Evolutionary conservation across 768 basidiomycete species (phyloP).

Genomic region (Podaxis sp.): DNA sequence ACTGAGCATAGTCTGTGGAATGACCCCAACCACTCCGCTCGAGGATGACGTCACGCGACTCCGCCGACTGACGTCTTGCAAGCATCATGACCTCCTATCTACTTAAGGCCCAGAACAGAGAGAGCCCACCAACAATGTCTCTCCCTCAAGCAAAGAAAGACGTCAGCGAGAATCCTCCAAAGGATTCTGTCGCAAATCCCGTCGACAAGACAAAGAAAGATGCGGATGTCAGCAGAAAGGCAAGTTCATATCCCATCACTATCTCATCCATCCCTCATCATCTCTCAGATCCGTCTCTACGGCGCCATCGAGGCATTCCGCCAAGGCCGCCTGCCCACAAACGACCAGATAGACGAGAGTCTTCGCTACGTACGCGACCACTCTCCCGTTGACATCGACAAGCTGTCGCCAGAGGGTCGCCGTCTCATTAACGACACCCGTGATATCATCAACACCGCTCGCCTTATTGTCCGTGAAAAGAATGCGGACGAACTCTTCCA

Average conservation of each 20-base stretch:
- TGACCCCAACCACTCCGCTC: no score
- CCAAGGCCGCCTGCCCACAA: conserved; percentile 75
- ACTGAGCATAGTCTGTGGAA: no score
- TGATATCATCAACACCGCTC: conserved; percentile 75
- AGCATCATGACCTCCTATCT: background rate
- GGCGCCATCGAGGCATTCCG: conserved; percentile 81
- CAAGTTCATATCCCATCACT: conserved; percentile 16
- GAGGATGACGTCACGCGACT: conserved; percentile 7
- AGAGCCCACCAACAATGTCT: conserved; percentile 46
- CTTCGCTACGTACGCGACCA: conserved; percentile 63
- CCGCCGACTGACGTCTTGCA: background rate
- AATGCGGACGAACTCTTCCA: conserved; percentile 91
- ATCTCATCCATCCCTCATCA: background rate
- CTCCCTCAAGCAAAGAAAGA: conserved; percentile 63
- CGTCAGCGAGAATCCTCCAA: conserved; percentile 53
- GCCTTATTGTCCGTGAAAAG: conserved; percentile 75
- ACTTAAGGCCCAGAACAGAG: conserved; percentile 1
- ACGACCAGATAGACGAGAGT: conserved; percentile 73
- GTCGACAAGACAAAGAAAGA: conserved; percentile 58
- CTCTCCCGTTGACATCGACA: conserved; percentile 55
- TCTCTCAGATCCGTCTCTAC: conserved; percentile 65
- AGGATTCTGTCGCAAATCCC: conserved; percentile 65
- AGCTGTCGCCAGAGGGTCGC: conserved; percentile 76
- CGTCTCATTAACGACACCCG: conserved; percentile 75
- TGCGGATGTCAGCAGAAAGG: conserved; percentile 81